Evolutionary conservation across 2,329 filamentous ascomycete species (phyloP), one percentile per base, ranked within the genome.

Genomic region (Knufia fluminis): DNA sequence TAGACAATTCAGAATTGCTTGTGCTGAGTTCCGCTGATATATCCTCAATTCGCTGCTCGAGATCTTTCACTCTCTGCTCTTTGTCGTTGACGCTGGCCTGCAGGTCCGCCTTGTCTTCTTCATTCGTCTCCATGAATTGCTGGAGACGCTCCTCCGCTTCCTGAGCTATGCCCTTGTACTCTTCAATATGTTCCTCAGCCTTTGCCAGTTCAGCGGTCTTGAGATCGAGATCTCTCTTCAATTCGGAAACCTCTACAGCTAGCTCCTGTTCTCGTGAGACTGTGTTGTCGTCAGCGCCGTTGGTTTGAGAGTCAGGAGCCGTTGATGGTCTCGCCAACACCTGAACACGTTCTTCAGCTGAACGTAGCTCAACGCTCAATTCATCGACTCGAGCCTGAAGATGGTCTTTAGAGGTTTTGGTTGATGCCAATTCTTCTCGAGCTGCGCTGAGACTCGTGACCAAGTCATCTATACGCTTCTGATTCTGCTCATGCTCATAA

Each of bases 401-500:
- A 64, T 96, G 86, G 64, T 97, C 91, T 42, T 85, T 82, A 41
- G 81, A 86, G 1, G 91, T 95, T 73, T 94, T 95, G 20, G 83
- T 80, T 22, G 83, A 82, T 40, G 92, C 80, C 46, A 94, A 78
- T 59, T 96, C 89, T 65, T 97, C 90, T 39, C 91, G 86, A 45
- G 83, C 80, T 53, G 88, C 80, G 57, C 86, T 77, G 35, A 96
- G 73, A 59, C 80, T 91, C 26, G 82, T 75, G 54, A 91, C 84
- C 40, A 98, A 78, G 61, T 97, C 91, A 57, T 98, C 91, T 53
- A 97, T 92, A 46, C 90, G 82, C 66, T 89, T 92, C 64, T 95
- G 88, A 45, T 79, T 82, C 64, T 97, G 88, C 57, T 88, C 84
- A 36, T 84, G 79, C 53, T 98, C 92, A 55, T 86, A 96, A 61